Evolutionary conservation across 2,329 filamentous ascomycete species (phyloP).

Genomic region (Aureobasidium leucospermi): DNA sequence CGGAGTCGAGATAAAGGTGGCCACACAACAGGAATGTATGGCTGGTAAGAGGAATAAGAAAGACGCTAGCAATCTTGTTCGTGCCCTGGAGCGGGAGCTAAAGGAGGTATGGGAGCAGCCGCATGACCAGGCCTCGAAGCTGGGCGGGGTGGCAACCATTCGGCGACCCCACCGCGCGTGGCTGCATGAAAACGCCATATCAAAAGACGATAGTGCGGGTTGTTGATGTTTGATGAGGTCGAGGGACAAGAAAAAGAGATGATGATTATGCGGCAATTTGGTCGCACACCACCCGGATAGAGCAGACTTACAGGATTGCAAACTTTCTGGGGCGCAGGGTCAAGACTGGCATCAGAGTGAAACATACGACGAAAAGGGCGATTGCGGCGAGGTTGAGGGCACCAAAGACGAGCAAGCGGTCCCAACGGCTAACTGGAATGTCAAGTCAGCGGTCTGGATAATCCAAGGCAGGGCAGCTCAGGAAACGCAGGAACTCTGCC

Average conservation of each 20-base stretch:
- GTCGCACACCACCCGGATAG: background rate
- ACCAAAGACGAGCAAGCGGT: conserved; percentile 84
- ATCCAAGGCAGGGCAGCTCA: conserved; percentile 4
- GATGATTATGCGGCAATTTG: conserved; percentile 8
- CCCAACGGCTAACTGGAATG: conserved; percentile 84
- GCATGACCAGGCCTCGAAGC: conserved; percentile 17
- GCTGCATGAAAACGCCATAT: conserved; percentile 9
- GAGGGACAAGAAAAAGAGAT: background rate
- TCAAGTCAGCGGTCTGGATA: conserved; percentile 9
- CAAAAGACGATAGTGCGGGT: background rate
- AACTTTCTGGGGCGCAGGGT: conserved; percentile 83
- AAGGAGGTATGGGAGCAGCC: conserved; percentile 17
- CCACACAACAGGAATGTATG: conserved; percentile 13
- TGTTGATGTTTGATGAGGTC: background rate
- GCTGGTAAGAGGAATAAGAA: conserved; percentile 8
- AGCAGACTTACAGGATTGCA: conserved; percentile 81
- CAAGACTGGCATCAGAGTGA: conserved; percentile 80
- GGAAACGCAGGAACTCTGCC: conserved; percentile 36
- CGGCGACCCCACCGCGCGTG: conserved; percentile 10
- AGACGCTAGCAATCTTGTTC: conserved; percentile 13
- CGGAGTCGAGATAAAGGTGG: conserved; percentile 6
- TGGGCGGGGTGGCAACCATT: conserved; percentile 6
- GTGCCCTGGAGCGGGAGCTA: conserved; percentile 16
- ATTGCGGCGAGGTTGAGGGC: conserved; percentile 84
- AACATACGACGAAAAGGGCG: conserved; percentile 88